Evolutionary conservation across 2,329 filamentous ascomycete genomes (phyloP), one percentile per base, ranked within the genome.

Genomic region (Fusarium neocosmosporiellum): DNA sequence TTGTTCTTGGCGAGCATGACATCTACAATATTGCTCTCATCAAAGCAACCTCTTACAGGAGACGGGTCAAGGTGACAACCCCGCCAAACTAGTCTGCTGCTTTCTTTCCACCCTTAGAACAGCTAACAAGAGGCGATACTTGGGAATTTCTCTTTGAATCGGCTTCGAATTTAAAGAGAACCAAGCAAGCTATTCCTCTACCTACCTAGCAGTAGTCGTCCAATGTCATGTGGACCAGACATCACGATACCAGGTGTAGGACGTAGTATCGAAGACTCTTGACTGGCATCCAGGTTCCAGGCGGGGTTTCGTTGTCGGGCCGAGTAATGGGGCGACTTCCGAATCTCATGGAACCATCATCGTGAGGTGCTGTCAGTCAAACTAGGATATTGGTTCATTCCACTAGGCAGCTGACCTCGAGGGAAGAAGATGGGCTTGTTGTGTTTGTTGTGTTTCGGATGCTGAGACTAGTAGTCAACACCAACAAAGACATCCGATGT

Each of bases 1-100:
- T 39, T 59, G 14, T 29, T 16, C 71, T 74, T 74, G 65, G 68
- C 71, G 37, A 69, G 9, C 20, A 63, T 22, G 59, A 33, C 60
- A 53, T 72, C 63, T 24, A 57, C 37, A 31, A 20, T 20, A 27
- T 34, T 46, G 10, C 14, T 27, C 24, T 36, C 6, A 18, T 27
- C 41, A 46, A 34, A 8, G 41, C 20, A 43, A 20, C 41, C 41
- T 24, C 41, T 43, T 16, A 43, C 41, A 43, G 41, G 20, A 43
- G 41, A 43, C 41, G 22, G 24, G 41, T 43, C 41, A 43, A 43
- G 41, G 20, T 43, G 41, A 43, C 41, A 24, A 43, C 41, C 41
- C 24, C 13, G 7, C 41, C 24, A 43, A 43, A 43, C 41, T 46
- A 46, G 41, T 46, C 8, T 27, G 14, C 16, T 46, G 22, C 9